Evolutionary conservation across 257 asterid genomes (phyloP).

Genomic region (Pogostemon cablin): DNA sequence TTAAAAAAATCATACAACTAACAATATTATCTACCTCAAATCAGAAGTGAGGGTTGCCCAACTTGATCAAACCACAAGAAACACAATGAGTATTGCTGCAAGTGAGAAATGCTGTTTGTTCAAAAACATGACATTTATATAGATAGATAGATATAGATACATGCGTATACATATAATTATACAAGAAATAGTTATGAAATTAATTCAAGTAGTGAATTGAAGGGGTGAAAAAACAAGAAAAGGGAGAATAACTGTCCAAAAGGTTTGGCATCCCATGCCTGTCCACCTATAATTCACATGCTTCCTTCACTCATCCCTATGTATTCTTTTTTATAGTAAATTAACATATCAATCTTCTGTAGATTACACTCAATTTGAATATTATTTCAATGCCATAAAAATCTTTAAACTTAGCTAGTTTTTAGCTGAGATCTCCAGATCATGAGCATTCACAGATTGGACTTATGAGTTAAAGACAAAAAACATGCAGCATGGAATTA

Average conservation of each 20-base stretch:
- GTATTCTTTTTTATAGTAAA: conserved; percentile 19
- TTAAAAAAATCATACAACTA: not conserved
- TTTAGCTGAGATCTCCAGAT: not conserved
- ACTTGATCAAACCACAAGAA: conserved; percentile 9
- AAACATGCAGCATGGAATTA: conserved; percentile 8
- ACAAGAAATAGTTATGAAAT: not conserved
- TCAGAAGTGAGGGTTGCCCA: not conserved
- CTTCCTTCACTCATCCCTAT: conserved; percentile 43
- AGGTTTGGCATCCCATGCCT: conserved; percentile 69
- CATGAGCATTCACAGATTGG: conserved; percentile 33
- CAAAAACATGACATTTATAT: not conserved
- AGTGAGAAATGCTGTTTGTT: conserved; percentile 14
- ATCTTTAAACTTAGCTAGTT: not conserved
- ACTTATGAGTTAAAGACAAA: conserved; percentile 31
- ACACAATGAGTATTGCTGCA: not conserved
- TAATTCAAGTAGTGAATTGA: not conserved
- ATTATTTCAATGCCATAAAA: not conserved
- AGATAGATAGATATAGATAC: not conserved
- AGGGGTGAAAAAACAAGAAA: conserved; percentile 23
- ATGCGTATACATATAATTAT: too few species aligned
- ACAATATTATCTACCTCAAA: not conserved
- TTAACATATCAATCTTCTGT: not conserved
- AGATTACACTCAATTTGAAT: not conserved
- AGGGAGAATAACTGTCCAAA: conserved; percentile 54
- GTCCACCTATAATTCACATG: conserved; percentile 66